A percentile compares a stretch with the other conserved stretches of the same genome.
phyloP scores from a whole-genome alignment of 1,139 yeast species.

The Saccharomyces hybrid region DNA sequence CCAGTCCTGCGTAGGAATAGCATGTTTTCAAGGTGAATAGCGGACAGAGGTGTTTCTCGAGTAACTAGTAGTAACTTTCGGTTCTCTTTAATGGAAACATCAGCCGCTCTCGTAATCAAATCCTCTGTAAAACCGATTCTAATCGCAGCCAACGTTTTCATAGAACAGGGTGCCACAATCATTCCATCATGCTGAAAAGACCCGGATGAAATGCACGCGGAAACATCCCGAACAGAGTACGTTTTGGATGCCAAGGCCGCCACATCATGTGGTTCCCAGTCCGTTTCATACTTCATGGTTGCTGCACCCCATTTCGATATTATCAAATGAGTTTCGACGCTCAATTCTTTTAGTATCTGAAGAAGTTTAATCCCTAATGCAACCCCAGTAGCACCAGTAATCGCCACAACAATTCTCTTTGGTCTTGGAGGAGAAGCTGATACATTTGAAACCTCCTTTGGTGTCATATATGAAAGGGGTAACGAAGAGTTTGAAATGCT shows the following conservation, averaged over 20 bases:
- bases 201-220: slow-evolving; percentile 23
- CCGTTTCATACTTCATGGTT: slow-evolving; percentile 24
- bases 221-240: slow-evolving; percentile 18
- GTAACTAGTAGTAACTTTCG: slow-evolving; percentile 17
- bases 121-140: slow-evolving; percentile 24
- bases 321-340: slow-evolving; percentile 20
- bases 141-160: slow-evolving; percentile 24
- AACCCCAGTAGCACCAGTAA: slow-evolving; percentile 25
- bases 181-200: slow-evolving; percentile 25
- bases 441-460: neutral
- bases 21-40: slow-evolving; percentile 25
- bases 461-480: neutral
- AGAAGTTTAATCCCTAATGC: slow-evolving; percentile 17
- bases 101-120: slow-evolving; percentile 23
- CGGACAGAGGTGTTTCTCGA: slow-evolving; percentile 23
- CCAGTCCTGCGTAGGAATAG: slow-evolving; percentile 14
- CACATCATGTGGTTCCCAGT: slow-evolving; percentile 15
- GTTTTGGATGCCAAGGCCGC: slow-evolving; percentile 12
- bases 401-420: slow-evolving; percentile 20
- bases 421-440: slow-evolving; percentile 5
- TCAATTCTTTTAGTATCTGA: slow-evolving; percentile 11
- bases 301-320: slow-evolving; percentile 26
- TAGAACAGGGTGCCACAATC: slow-evolving; percentile 26
- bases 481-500: neutral
- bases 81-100: slow-evolving; percentile 23